Evolutionary conservation across 495 filamentous ascomycete species (phyloP).

Genomic region (Penicillium maclennaniae): DNA sequence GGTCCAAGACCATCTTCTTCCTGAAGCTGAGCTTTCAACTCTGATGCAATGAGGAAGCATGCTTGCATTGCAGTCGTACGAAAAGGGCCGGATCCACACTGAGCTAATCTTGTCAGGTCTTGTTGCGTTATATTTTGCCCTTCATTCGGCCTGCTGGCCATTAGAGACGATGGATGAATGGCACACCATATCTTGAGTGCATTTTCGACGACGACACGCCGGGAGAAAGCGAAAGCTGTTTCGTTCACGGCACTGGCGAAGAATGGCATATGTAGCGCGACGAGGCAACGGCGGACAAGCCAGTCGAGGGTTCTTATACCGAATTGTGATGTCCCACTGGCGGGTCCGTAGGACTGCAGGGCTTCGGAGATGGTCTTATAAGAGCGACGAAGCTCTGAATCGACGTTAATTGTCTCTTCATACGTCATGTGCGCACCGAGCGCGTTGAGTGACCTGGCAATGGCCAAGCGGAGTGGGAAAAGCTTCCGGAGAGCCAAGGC

Average conservation of each 20-base stretch:
- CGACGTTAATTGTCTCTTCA: constrained; percentile 36
- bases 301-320: constrained; percentile 38
- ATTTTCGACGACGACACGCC: constrained; percentile 44
- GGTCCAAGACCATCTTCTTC: constrained; percentile 49
- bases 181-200: constrained; percentile 48
- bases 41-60: constrained; percentile 40
- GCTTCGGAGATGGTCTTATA: constrained; percentile 32
- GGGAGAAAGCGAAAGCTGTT: constrained; percentile 46
- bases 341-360: constrained; percentile 29
- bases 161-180: constrained; percentile 31
- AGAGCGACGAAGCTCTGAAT: constrained; percentile 30
- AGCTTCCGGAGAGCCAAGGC: constrained; percentile 43
- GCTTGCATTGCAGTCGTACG: constrained; percentile 40
- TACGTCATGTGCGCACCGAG: constrained; percentile 31
- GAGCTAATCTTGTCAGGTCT: constrained; percentile 28
- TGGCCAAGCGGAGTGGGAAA: constrained; percentile 44
- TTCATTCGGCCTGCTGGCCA: constrained; percentile 8
- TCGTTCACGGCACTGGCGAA: constrained; percentile 33
- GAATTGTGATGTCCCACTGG: constrained; percentile 27
- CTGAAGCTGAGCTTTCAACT: constrained; percentile 47
- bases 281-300: constrained; percentile 43
- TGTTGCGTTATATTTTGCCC: neutral
- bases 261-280: constrained; percentile 49
- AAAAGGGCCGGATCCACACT: constrained; percentile 46
- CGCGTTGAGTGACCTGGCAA: constrained; percentile 46